Percentiles rank a stretch among this genome's conserved stretches.
phyloP scores from a whole-genome alignment of 176 grass and related monocot genomes.

The Urochloa ruziziensis region DNA sequence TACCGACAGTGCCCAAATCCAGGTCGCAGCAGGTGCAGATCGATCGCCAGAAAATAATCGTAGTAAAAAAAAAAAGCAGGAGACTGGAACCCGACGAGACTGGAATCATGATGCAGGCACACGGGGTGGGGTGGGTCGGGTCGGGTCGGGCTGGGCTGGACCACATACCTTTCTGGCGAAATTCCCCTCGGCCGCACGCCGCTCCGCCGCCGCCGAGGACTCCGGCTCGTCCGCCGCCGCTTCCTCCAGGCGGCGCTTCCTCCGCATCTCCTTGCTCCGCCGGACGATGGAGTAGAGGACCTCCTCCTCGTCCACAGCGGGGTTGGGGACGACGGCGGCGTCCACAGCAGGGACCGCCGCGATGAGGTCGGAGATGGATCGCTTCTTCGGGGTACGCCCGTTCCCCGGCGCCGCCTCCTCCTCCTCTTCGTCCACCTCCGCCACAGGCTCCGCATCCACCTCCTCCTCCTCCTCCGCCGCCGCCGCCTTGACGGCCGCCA shows the following conservation, averaged over 20 bases:
- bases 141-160: slow-evolving; percentile 43
- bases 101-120: slow-evolving; percentile 20
- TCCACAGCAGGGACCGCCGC: slow-evolving; percentile 34
- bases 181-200: slow-evolving; percentile 23
- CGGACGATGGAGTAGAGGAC: slow-evolving; percentile 11
- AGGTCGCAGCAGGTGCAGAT: not conserved
- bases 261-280: slow-evolving; percentile 26
- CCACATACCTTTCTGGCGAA: slow-evolving; percentile 46
- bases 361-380: slow-evolving; percentile 61
- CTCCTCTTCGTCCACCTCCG: not conserved
- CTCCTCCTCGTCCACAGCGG: slow-evolving; percentile 14
- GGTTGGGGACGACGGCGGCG: not conserved
- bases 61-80: not conserved
- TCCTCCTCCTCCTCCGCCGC: not conserved
- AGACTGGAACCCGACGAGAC: not conserved
- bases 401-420: slow-evolving; percentile 1
- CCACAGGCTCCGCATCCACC: not conserved
- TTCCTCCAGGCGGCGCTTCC: not conserved
- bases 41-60: not conserved
- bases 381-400: slow-evolving; percentile 52
- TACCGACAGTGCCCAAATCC: not conserved
- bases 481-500: slow-evolving; percentile 1
- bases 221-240: not conserved
- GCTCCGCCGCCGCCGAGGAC: not conserved
- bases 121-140: slow-evolving; percentile 1